phyloP scores from a whole-genome alignment of 768 basidiomycete genomes.

The Lactarius evosmus region DNA sequence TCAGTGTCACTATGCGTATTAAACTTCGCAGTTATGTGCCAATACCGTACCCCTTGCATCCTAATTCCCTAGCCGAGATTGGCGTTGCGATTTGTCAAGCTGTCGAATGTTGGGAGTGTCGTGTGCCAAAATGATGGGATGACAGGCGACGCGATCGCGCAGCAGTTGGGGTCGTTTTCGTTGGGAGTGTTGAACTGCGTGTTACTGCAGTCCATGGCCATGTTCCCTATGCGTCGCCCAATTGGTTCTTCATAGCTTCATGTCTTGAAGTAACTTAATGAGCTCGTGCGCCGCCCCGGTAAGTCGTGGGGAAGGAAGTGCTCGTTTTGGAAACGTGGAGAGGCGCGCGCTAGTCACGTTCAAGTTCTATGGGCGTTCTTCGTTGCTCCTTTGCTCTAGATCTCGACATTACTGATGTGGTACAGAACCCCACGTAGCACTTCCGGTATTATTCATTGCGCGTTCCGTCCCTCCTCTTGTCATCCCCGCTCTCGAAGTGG shows the following conservation, averaged over 20 bases:
- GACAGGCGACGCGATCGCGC: neutral
- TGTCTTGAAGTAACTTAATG: too few species aligned
- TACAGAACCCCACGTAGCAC: too few species aligned
- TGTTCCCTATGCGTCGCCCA: neutral
- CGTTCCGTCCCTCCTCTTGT: too few species aligned
- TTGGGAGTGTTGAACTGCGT: too few species aligned
- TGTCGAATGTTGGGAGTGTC: too few species aligned
- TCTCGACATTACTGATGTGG: neutral
- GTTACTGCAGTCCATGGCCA: too few species aligned
- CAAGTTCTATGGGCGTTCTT: neutral
- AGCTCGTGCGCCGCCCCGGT: neutral
- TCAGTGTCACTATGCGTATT: slow-evolving; percentile 45
- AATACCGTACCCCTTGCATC: too few species aligned
- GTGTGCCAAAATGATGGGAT: too few species aligned
- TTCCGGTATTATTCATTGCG: too few species aligned
- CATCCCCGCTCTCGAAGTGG: too few species aligned
- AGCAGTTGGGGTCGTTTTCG: neutral
- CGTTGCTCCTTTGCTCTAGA: neutral
- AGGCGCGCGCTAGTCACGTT: neutral
- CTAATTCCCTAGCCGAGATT: too few species aligned
- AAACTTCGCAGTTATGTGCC: neutral
- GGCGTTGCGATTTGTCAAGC: too few species aligned
- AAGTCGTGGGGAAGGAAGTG: neutral
- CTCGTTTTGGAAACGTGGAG: neutral
- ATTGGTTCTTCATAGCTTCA: neutral